Percentiles rank a stretch among this genome's conserved stretches.
Evolutionary conservation across 2,329 filamentous ascomycete species (phyloP).

Genomic region (Neonectria faginata): DNA sequence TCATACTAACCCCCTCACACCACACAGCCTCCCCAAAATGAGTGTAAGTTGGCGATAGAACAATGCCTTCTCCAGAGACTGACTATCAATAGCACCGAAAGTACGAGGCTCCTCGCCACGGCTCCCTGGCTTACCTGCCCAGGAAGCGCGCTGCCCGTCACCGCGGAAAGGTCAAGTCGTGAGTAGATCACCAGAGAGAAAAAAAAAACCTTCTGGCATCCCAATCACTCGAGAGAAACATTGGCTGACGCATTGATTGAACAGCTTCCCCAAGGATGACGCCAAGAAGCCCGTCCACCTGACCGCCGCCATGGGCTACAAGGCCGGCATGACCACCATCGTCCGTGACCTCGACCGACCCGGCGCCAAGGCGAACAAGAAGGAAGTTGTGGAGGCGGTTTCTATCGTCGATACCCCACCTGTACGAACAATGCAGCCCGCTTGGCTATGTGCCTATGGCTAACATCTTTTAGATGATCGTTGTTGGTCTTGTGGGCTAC

Average conservation of each 20-base stretch:
- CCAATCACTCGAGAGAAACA: conserved; percentile 18
- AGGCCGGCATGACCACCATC: conserved; percentile 99
- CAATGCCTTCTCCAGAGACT: conserved; percentile 39
- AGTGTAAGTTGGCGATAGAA: conserved; percentile 51
- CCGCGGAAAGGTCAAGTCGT: conserved; percentile 99
- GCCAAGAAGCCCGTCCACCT: conserved; percentile 99
- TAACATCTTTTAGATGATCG: conserved; percentile 92
- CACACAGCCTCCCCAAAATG: conserved; percentile 55
- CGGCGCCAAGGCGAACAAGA: conserved; percentile 99
- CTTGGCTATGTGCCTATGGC: conserved; percentile 79
- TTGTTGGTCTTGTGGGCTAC: conserved; percentile 99
- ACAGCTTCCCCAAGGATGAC: conserved; percentile 99
- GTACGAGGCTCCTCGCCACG: conserved; percentile 91
- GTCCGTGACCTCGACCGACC: conserved; percentile 99
- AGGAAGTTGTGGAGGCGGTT: conserved; percentile 92
- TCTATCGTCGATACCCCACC: conserved; percentile 93
- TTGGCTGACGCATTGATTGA: conserved; percentile 46
- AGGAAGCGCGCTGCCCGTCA: conserved; percentile 94
- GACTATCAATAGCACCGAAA: conserved; percentile 62
- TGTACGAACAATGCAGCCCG: conserved; percentile 89
- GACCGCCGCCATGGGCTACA: conserved; percentile 98
- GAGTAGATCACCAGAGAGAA: conserved; percentile 57
- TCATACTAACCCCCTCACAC: conserved; percentile 54
- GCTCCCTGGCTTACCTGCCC: conserved; percentile 88
- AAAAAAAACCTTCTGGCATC: conserved; percentile 21